Base-by-base conservation (phyloP, 2,329 filamentous ascomycete species). In the Canariomyces notabilis region DNA sequence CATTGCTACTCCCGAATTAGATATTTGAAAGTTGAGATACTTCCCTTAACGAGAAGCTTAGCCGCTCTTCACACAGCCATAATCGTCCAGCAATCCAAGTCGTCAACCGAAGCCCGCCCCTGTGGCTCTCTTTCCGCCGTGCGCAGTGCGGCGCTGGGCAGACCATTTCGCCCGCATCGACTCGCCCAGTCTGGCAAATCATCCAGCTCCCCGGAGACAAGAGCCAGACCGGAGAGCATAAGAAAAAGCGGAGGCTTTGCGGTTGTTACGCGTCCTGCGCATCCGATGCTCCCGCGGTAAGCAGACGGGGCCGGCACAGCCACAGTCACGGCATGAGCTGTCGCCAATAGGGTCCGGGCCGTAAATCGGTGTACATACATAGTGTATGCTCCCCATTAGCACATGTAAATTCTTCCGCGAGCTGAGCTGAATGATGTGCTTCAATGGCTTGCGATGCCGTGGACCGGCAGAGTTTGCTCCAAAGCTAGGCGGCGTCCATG, bases 221-320 rank as follows among this genome's bases (percentile, higher is more conserved):
- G 7, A 26, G 31, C 6, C 20, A 12, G 16, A 19, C 6, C 18
- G 15, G 31, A 8, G n/a, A 14, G 23, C 23, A 31, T 16, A 29
- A 15, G 6, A 11, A 21, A 14, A 29, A 32, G 5, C 20, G 8
- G 16, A 36, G 18, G 6, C n/a, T 15, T 40, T 33, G 36, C 7
- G 8, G 14, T 36, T 37, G 44, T 32, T 40, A 47, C 48, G 44
- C 48, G 44, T 47, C 41, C 40, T 7, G 29, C 23, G 31, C 37
- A 31, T 33, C 32, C 23, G 33, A 33, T 23, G 9, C 20, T 22
- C 26, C 11, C 12, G 9, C 18, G 12, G 26, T 19, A 8, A 35
- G 20, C 9, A 29, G 37, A 16, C 4, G 12, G n/a, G 9, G n/a
- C 4, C 18, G 31, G 31, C 46, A 37, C 48, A 44, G 47, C 47